Evolutionary conservation across 2,329 filamentous ascomycete genomes (phyloP).

Genomic region (Parastagonospora avenae): DNA sequence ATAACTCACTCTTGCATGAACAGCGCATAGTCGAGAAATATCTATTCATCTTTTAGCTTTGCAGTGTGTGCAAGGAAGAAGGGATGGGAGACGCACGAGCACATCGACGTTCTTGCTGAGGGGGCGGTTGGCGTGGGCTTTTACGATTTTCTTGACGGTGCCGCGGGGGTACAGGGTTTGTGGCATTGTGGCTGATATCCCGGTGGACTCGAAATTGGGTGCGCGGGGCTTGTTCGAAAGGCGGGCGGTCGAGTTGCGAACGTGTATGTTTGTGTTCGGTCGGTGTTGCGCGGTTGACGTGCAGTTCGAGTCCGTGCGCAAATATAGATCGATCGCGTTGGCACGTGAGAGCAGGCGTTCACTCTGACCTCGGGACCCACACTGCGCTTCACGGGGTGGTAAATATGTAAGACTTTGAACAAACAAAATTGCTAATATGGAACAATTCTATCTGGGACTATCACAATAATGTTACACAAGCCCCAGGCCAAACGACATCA

Average conservation of each 20-base stretch:
- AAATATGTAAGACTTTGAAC: slow-evolving; percentile 17
- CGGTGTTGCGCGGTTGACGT: not conserved
- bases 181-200: slow-evolving; percentile 59
- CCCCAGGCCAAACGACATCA: slow-evolving; percentile 38
- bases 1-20: slow-evolving; percentile 70
- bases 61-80: not conserved
- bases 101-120: slow-evolving; percentile 87
- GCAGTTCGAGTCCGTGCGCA: slow-evolving; percentile 12
- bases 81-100: slow-evolving; percentile 60
- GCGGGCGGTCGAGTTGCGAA: no score
- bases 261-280: slow-evolving; percentile 4
- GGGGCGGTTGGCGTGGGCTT: slow-evolving; percentile 80
- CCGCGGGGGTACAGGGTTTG: slow-evolving; percentile 80
- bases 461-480: slow-evolving; percentile 51
- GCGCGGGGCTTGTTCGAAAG: slow-evolving; percentile 5
- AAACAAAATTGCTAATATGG: slow-evolving; percentile 42
- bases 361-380: not conserved
- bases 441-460: slow-evolving; percentile 48
- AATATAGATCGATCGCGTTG: slow-evolving; percentile 10
- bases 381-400: not conserved
- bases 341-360: slow-evolving; percentile 25
- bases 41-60: slow-evolving; percentile 56
- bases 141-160: slow-evolving; percentile 87
- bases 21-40: slow-evolving; percentile 82
- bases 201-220: not conserved